phyloP scores from a whole-genome alignment of 345 rosid species.

The Barbarea vulgaris region DNA sequence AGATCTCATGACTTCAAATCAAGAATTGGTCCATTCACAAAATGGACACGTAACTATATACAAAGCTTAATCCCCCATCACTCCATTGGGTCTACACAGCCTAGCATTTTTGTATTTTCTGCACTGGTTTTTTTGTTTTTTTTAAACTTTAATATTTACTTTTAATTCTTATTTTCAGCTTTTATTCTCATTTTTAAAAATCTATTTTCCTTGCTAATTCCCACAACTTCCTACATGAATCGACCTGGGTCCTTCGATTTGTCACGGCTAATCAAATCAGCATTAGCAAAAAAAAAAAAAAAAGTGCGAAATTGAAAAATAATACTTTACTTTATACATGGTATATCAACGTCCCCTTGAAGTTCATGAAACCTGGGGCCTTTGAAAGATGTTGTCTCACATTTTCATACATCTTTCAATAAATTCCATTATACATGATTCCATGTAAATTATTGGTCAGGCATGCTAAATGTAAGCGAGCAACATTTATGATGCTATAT shows the following conservation, averaged over 20 bases:
- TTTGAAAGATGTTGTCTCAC: slow-evolving; percentile 38
- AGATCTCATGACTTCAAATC: slow-evolving; percentile 42
- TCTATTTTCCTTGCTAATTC: neutral
- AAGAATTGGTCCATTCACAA: slow-evolving; percentile 28
- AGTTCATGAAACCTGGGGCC: slow-evolving; percentile 27
- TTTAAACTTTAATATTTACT: slow-evolving; percentile 4
- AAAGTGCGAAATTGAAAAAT: neutral
- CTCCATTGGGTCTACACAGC: slow-evolving; percentile 49
- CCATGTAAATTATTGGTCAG: slow-evolving; percentile 28
- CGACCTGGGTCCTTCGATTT: slow-evolving; percentile 34
- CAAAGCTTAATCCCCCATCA: slow-evolving; percentile 33
- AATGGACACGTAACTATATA: slow-evolving; percentile 34
- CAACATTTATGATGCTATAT: slow-evolving; percentile 18
- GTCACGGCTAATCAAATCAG: slow-evolving; percentile 36
- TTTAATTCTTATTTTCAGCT: slow-evolving; percentile 16
- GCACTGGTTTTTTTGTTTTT: slow-evolving; percentile 4
- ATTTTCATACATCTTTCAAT: slow-evolving; percentile 27
- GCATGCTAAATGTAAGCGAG: slow-evolving; percentile 25
- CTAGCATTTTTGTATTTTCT: slow-evolving; percentile 47
- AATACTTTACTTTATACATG: neutral
- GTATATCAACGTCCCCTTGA: slow-evolving; percentile 11
- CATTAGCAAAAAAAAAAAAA: slow-evolving; percentile 1
- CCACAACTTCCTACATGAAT: slow-evolving; percentile 1
- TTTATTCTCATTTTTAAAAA: neutral
- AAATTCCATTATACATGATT: slow-evolving; percentile 12